These are phyloP conservation scores for Wickerhamomyces alni DNA, from an alignment of 805 yeast species.

Conservation along the genomic window DNA sequence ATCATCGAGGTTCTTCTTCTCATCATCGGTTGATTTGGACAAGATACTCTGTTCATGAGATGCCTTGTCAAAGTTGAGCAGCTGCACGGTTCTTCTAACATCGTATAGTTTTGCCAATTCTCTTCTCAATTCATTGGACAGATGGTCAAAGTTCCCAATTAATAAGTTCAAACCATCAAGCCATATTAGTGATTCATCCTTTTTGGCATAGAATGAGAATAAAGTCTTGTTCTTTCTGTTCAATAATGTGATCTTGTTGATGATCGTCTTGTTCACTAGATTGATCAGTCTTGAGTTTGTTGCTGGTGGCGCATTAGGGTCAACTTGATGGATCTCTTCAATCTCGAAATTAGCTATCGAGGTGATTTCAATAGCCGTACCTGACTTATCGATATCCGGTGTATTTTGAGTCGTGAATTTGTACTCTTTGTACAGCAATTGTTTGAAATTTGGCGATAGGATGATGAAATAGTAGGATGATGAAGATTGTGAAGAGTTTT, in stretches of 20 bases:
- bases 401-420: slow-evolving; percentile 35
- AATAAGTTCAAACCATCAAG: slow-evolving; percentile 66
- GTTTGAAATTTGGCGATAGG: slow-evolving; percentile 61
- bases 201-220: slow-evolving; percentile 63
- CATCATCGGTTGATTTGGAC: neutral
- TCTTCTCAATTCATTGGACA: slow-evolving; percentile 37
- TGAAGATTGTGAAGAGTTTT: slow-evolving; percentile 14
- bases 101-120: slow-evolving; percentile 40
- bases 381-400: slow-evolving; percentile 59
- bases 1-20: slow-evolving; percentile 6
- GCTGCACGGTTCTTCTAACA: slow-evolving; percentile 43
- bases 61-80: slow-evolving; percentile 25
- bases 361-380: slow-evolving; percentile 43
- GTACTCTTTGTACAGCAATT: slow-evolving; percentile 56
- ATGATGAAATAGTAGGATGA: slow-evolving; percentile 48
- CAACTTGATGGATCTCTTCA: slow-evolving; percentile 41
- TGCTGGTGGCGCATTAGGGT: slow-evolving; percentile 31
- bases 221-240: slow-evolving; percentile 36
- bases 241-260: slow-evolving; percentile 48
- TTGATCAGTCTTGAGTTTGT: slow-evolving; percentile 41
- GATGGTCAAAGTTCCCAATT: slow-evolving; percentile 28
- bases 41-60: slow-evolving; percentile 11
- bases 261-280: slow-evolving; percentile 49
- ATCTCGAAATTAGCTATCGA: slow-evolving; percentile 47
- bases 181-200: slow-evolving; percentile 67